These are phyloP conservation scores for Geotrichum carabidarum DNA, from an alignment of 1,139 yeast genomes.

Conservation along the genomic window DNA sequence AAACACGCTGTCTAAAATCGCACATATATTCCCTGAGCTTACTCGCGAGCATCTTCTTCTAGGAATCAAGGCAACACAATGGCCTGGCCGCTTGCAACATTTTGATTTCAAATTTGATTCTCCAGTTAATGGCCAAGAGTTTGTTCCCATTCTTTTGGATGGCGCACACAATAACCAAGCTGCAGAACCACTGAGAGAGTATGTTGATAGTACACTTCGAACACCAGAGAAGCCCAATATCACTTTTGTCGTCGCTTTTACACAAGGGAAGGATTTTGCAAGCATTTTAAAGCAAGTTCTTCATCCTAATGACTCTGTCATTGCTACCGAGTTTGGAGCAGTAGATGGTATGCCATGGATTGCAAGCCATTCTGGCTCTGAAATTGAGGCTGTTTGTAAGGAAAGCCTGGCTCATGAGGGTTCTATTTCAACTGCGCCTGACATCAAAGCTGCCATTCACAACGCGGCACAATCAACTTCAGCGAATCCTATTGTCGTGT, in stretches of 20 bases:
- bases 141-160: slow-evolving; percentile 53
- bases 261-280: slow-evolving; percentile 62
- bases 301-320: slow-evolving; percentile 48
- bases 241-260: slow-evolving; percentile 66
- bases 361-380: slow-evolving; percentile 43
- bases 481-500: slow-evolving; percentile 7
- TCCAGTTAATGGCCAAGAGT: slow-evolving; percentile 61
- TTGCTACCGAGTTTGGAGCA: slow-evolving; percentile 56
- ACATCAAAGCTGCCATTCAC: slow-evolving; percentile 2
- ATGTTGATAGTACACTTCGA: slow-evolving; percentile 35
- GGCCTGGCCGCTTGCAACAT: slow-evolving; percentile 43
- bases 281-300: slow-evolving; percentile 52
- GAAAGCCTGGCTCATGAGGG: slow-evolving; percentile 4
- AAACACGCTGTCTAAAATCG: slow-evolving; percentile 45
- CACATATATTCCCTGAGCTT: slow-evolving; percentile 23
- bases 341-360: slow-evolving; percentile 97
- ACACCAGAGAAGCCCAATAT: slow-evolving; percentile 38
- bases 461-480: not conserved
- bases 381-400: slow-evolving; percentile 34
- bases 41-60: slow-evolving; percentile 36
- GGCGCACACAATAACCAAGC: slow-evolving; percentile 94
- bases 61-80: slow-evolving; percentile 46
- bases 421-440: not conserved
- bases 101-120: slow-evolving; percentile 13
- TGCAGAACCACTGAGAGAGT: slow-evolving; percentile 58